A percentile compares a stretch with the other conserved stretches of the same genome.
Conservation (phyloP, 2,329 filamentous ascomycete species). For the Aspergillus sp. region DNA sequence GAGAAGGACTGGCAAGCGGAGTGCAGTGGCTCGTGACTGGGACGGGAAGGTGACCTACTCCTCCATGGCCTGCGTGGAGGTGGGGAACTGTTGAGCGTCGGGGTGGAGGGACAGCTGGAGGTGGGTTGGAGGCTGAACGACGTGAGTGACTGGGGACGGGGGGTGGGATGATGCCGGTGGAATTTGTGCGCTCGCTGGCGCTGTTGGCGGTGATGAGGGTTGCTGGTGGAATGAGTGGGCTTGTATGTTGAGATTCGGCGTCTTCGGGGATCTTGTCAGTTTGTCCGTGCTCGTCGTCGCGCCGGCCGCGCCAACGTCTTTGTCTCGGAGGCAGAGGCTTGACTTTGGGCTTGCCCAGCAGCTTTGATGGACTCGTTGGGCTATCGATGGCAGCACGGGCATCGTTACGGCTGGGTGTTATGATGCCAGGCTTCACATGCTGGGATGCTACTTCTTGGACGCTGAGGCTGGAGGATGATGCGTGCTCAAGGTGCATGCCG, state of each 20-base stretch:
- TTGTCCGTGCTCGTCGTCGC: constrained; percentile 36
- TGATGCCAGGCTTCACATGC: constrained; percentile 78
- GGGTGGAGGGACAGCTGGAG: constrained; percentile 46
- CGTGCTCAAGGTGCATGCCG: constrained; percentile 70
- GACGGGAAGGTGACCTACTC: background rate
- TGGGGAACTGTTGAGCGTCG: constrained; percentile 36
- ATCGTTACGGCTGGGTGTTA: constrained; percentile 70
- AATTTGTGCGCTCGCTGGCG: constrained; percentile 25
- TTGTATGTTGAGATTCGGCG: constrained; percentile 16
- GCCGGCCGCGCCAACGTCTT: constrained; percentile 46
- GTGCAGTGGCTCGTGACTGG: constrained; percentile 30
- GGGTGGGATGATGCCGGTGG: constrained; percentile 25
- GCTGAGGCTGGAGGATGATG: constrained; percentile 72
- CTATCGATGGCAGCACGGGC: constrained; percentile 21
- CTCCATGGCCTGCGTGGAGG: constrained; percentile 8
- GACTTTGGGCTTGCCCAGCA: constrained; percentile 29
- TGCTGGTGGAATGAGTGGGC: constrained; percentile 2
- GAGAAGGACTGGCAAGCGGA: constrained; percentile 21
- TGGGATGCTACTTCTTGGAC: constrained; percentile 77
- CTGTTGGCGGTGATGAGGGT: constrained; percentile 14
- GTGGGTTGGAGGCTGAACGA: constrained; percentile 38
- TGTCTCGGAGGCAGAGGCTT: constrained; percentile 47
- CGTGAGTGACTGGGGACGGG: constrained; percentile 28
- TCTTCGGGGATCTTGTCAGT: constrained; percentile 33
- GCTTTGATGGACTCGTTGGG: constrained; percentile 15